Base-by-base conservation (phyloP, 371 early-diverging fungal genomes). In the Haplosporangium sp. region DNA sequence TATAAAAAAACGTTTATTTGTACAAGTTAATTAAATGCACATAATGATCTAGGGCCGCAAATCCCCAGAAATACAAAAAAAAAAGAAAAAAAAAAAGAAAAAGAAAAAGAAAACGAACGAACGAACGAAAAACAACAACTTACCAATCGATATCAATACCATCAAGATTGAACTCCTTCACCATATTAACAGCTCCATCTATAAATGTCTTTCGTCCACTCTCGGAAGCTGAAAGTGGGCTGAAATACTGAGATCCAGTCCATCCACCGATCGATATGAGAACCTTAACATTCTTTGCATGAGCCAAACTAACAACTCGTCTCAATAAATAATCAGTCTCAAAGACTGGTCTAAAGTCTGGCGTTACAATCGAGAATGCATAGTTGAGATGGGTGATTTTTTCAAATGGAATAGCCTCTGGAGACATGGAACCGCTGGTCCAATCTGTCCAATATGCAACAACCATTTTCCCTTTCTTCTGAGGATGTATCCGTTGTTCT, bases 191-290 rank as follows among this genome's bases (percentile, higher is more conserved):
- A 20, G 85, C 79, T 8, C 72, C 74, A 27, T 88, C 81, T 37
- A 91, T 84, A 61, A 93, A 86, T 2, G 77, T 83, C 27, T 76
- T 81, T 11, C 92, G 85, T 0, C 81, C 57, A 4, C 69, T 65
- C 13, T 57, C 37, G 7, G 72, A 72, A 3, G 88, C 84, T 0
- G 87, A 85, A 71, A 94, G 87, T 4, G 85, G 74, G 17, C 90
- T 90, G 71, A 94, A 92, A 19, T 77, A 72, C 53, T 86, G 77
- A 4, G 91, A 92, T 27, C 92, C 92, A 52, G 91, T 91, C 91
- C 92, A 93, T 1, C 93, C 94, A 59, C 93, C 94, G 10, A 93
- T 84, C 8, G 92, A 92, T 15, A 90, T 77, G n/a, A 92, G 67
- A 13, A 91, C 90, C 67, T 91, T 92, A 42, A 72, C 73, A 20